A percentile compares a stretch with the other conserved stretches of the same genome.
Evolutionary conservation across 106 monocot species (phyloP).

Genomic region (Allium fistulosum): DNA sequence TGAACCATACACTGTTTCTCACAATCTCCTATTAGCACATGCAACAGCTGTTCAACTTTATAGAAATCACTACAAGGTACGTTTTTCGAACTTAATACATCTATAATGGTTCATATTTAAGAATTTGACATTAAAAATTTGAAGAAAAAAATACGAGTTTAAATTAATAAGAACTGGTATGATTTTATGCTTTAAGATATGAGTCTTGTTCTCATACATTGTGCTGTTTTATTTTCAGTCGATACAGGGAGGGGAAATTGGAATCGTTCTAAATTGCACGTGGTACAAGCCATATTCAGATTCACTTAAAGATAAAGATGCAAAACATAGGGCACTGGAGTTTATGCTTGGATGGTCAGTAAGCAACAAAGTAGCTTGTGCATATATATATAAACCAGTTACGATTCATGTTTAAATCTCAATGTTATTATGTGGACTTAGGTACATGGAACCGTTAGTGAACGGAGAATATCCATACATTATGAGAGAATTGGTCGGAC

Average conservation of each 20-base stretch:
- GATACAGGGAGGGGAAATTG: slow-evolving; percentile 43
- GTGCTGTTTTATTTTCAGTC: slow-evolving; percentile 13
- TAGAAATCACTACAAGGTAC: slow-evolving; percentile 42
- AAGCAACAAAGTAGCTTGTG: background rate
- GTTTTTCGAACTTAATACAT: too few species aligned
- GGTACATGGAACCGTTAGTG: slow-evolving; percentile 58
- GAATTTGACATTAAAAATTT: too few species aligned
- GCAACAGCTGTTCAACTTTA: slow-evolving; percentile 32
- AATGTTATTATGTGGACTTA: background rate
- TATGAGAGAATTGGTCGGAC: slow-evolving; percentile 36
- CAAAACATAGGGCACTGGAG: slow-evolving; percentile 26
- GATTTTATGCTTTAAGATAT: too few species aligned
- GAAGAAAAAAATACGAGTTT: too few species aligned
- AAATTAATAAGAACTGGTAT: too few species aligned
- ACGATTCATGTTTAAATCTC: background rate
- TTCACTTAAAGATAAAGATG: slow-evolving; percentile 18
- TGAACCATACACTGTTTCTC: slow-evolving; percentile 43
- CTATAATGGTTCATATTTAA: too few species aligned
- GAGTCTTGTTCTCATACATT: too few species aligned
- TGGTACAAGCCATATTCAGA: slow-evolving; percentile 32
- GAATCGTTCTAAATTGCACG: slow-evolving; percentile 31
- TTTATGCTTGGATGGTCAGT: slow-evolving; percentile 58
- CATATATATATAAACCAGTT: too few species aligned
- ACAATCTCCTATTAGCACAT: slow-evolving; percentile 55
- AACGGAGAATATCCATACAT: slow-evolving; percentile 50